Evolutionary conservation across 352 stramenopile genomes (phyloP).

Genomic region (Thraustotheca clavata): DNA sequence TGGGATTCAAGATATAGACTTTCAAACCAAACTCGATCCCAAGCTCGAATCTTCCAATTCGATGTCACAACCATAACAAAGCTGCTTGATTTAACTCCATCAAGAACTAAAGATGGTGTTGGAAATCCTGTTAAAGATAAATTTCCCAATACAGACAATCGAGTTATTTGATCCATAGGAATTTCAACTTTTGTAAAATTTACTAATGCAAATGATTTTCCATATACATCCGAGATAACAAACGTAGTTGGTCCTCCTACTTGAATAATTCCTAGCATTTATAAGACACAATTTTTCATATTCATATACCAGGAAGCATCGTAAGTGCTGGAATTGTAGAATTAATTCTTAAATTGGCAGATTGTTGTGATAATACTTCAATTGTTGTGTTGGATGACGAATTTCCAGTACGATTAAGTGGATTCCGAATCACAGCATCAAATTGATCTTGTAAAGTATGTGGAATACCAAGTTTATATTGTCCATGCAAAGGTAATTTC

Average conservation of each 20-base stretch:
- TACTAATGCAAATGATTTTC: constrained; percentile 4
- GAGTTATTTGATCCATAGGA: background rate
- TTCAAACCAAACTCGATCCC: background rate
- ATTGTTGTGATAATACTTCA: background rate
- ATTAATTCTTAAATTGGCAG: constrained; percentile 16
- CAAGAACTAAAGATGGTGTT: background rate
- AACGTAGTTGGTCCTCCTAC: constrained; percentile 7
- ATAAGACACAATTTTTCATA: background rate
- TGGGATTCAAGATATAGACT: constrained; percentile 6
- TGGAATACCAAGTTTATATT: constrained; percentile 3
- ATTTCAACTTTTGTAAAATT: constrained; percentile 10
- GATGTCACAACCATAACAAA: constrained; percentile 15
- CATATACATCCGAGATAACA: background rate
- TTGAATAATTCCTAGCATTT: constrained; percentile 5
- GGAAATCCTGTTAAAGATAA: constrained; percentile 9
- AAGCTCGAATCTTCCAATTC: constrained; percentile 7
- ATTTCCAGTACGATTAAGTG: background rate
- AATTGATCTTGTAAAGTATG: constrained; percentile 16
- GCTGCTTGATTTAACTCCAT: background rate
- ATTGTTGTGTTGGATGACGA: background rate
- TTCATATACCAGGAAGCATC: constrained; percentile 5
- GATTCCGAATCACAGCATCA: background rate
- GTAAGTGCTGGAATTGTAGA: constrained; percentile 7
- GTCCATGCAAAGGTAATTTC: background rate
- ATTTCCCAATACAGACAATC: constrained; percentile 1